These are phyloP conservation scores for Massarina eburnea DNA, from an alignment of 2,329 filamentous ascomycete species.

Conservation along the genomic window DNA sequence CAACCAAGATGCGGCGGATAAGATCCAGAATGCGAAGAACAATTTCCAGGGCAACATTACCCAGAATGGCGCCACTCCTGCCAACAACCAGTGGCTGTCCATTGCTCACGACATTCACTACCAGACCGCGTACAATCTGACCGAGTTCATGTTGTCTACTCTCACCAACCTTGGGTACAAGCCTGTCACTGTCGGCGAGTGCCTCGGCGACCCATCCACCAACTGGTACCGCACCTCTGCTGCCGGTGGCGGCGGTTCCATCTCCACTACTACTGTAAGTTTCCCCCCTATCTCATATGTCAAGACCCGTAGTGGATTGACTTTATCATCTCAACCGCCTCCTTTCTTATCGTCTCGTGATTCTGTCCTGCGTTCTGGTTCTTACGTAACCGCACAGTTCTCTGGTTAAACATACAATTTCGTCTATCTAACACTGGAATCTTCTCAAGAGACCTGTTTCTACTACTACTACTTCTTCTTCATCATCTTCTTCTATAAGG, in stretches of 20 bases:
- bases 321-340: background rate
- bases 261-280: slow-evolving; percentile 26
- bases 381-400: background rate
- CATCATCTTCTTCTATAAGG: background rate
- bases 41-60: slow-evolving; percentile 54
- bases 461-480: background rate
- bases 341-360: background rate
- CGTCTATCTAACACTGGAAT: background rate
- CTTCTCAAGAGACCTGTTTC: background rate
- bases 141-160: slow-evolving; percentile 48
- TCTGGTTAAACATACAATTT: background rate
- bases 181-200: slow-evolving; percentile 52
- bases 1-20: slow-evolving; percentile 53
- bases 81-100: slow-evolving; percentile 48
- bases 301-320: background rate
- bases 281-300: background rate
- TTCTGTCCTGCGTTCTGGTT: background rate
- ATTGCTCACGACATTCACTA: slow-evolving; percentile 56
- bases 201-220: slow-evolving; percentile 46
- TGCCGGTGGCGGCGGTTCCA: slow-evolving; percentile 30
- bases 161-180: slow-evolving; percentile 45
- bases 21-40: slow-evolving; percentile 57
- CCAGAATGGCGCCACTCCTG: slow-evolving; percentile 22
- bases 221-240: slow-evolving; percentile 53
- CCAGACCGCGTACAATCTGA: slow-evolving; percentile 49